These are phyloP conservation scores for Pistacia atlantica DNA, from an alignment of 345 rosid species.

Conservation along the genomic window DNA sequence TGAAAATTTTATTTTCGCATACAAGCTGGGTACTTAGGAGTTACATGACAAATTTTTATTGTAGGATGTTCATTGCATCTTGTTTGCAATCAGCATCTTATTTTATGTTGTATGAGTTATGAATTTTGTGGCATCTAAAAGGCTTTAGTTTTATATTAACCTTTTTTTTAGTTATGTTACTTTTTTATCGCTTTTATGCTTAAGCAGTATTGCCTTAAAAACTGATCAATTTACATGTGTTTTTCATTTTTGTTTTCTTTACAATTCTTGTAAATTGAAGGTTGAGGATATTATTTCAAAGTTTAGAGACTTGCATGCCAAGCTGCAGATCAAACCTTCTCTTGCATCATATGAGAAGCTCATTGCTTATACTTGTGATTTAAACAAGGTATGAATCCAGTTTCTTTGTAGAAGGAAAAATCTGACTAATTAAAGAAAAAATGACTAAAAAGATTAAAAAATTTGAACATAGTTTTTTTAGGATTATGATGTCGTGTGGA, in stretches of 20 bases:
- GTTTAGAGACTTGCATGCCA: constrained; percentile 60
- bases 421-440: not conserved
- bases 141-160: not conserved
- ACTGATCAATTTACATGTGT: not conserved
- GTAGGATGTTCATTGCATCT: not conserved
- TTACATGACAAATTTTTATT: not conserved
- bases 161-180: not conserved
- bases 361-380: constrained; percentile 52
- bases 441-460: not conserved
- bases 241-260: constrained; percentile 1
- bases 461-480: not conserved
- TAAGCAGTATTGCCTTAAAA: not conserved
- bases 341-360: constrained; percentile 64
- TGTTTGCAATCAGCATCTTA: not conserved
- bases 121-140: not conserved
- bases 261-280: constrained; percentile 41
- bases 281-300: constrained; percentile 59
- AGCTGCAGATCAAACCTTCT: constrained; percentile 57
- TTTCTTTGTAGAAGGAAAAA: constrained; percentile 8
- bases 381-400: constrained; percentile 51
- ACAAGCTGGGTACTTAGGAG: not conserved
- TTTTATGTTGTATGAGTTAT: not conserved
- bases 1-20: not conserved
- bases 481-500: not conserved
- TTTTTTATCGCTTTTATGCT: not conserved